A percentile compares a stretch with the other conserved stretches of the same genome.
Evolutionary conservation across 83 land plant genomes (phyloP).

Genomic region (Diphasiastrum complanatum): DNA sequence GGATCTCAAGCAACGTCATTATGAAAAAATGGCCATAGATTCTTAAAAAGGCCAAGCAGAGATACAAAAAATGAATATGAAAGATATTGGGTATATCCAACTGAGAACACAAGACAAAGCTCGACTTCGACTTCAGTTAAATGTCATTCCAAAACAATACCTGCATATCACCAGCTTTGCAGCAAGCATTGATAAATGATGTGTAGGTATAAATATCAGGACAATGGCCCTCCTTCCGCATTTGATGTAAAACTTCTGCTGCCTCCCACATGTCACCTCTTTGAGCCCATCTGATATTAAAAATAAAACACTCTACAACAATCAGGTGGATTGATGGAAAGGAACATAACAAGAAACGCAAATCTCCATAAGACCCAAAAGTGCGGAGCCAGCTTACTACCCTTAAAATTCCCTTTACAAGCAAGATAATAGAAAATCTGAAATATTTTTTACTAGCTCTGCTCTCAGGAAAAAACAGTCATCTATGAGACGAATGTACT

Average conservation of each 20-base stretch:
- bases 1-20: too few relatives aligned
- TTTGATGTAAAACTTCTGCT: conserved; percentile 79
- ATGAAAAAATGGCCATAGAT: too few relatives aligned
- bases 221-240: conserved; percentile 62
- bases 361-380: not conserved
- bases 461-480: too few relatives aligned
- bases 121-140: too few relatives aligned
- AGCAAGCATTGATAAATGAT: conserved; percentile 89
- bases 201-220: conserved; percentile 89
- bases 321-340: too few relatives aligned
- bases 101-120: too few relatives aligned
- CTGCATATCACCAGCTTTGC: conserved; percentile 90
- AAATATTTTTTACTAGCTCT: too few relatives aligned
- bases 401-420: too few relatives aligned
- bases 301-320: too few relatives aligned
- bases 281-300: conserved; percentile 96
- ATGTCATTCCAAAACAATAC: conserved; percentile 29
- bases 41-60: too few relatives aligned
- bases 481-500: too few relatives aligned
- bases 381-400: not conserved
- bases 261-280: conserved; percentile 99
- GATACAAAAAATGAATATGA: not conserved
- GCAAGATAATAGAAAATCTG: too few relatives aligned
- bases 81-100: not conserved
- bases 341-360: not conserved